Evolutionary conservation across 2,329 filamentous ascomycete genomes (phyloP).

Genomic region (Rhexocercosporidium sp.): DNA sequence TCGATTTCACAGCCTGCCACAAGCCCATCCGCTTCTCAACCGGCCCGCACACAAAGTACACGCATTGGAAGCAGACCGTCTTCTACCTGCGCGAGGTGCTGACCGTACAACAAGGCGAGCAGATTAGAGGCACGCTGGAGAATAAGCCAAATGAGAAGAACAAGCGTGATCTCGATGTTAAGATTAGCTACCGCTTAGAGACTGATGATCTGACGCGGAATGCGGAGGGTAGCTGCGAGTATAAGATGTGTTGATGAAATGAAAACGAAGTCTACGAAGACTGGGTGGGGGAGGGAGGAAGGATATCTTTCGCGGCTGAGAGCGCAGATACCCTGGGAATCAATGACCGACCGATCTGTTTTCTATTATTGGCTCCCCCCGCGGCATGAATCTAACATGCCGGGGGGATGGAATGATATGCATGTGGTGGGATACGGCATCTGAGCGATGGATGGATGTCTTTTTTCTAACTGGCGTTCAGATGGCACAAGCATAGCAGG

Average conservation of each 20-base stretch:
- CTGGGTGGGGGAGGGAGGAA: conserved; percentile 23
- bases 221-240: conserved; percentile 73
- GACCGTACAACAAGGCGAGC: conserved; percentile 87
- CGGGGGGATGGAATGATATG: neutral
- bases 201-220: conserved; percentile 74
- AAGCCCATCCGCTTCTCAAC: conserved; percentile 97
- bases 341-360: neutral
- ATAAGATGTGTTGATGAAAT: conserved; percentile 73
- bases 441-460: conserved; percentile 9
- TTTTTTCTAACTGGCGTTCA: conserved; percentile 20
- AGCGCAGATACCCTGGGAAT: conserved; percentile 39
- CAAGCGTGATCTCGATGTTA: conserved; percentile 91
- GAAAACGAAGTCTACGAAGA: neutral
- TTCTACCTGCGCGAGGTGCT: conserved; percentile 96
- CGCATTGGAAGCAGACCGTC: conserved; percentile 99
- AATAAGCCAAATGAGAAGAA: conserved; percentile 95
- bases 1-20: conserved; percentile 97
- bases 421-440: conserved; percentile 1
- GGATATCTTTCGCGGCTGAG: conserved; percentile 42
- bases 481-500: conserved; percentile 25
- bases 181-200: conserved; percentile 80
- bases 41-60: conserved; percentile 97
- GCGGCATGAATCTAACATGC: neutral
- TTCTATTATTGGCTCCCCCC: neutral
- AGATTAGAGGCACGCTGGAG: conserved; percentile 72